A percentile compares a stretch with the other conserved stretches of the same genome.
These are phyloP conservation scores for Penicillium sp. DNA, from an alignment of 2,329 filamentous ascomycete species.

Conservation along the genomic window DNA sequence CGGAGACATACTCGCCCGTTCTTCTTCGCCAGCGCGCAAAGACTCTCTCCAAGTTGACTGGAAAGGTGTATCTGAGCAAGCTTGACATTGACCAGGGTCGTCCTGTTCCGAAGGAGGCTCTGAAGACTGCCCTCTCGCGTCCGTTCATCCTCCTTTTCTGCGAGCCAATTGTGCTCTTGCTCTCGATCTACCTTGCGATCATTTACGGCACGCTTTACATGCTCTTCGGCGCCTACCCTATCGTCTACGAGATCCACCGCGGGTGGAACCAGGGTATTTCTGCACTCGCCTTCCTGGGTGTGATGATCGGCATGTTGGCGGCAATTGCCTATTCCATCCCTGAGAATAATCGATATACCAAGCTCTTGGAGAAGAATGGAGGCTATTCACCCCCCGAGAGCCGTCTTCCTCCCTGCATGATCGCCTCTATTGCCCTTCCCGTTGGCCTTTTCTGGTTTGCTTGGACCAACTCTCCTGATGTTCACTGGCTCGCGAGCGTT, in stretches of 20 bases:
- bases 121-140: slow-evolving; percentile 54
- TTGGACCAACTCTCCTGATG: slow-evolving; percentile 57
- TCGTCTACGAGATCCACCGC: slow-evolving; percentile 52
- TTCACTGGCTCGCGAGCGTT: slow-evolving; percentile 47
- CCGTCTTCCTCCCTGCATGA: slow-evolving; percentile 55
- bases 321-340: slow-evolving; percentile 47
- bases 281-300: slow-evolving; percentile 54
- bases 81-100: slow-evolving; percentile 49
- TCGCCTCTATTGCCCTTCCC: slow-evolving; percentile 57
- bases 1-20: slow-evolving; percentile 54
- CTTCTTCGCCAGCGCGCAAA: slow-evolving; percentile 56
- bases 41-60: slow-evolving; percentile 53
- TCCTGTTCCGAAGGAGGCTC: slow-evolving; percentile 42
- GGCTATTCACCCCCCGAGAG: slow-evolving; percentile 66
- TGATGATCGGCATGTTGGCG: slow-evolving; percentile 48
- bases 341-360: slow-evolving; percentile 48
- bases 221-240: slow-evolving; percentile 57
- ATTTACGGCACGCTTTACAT: slow-evolving; percentile 58
- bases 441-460: slow-evolving; percentile 64
- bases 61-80: slow-evolving; percentile 53
- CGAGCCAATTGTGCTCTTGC: slow-evolving; percentile 56
- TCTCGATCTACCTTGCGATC: slow-evolving; percentile 57
- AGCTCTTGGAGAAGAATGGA: slow-evolving; percentile 48
- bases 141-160: slow-evolving; percentile 54
- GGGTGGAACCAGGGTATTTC: slow-evolving; percentile 53